phyloP scores from a whole-genome alignment of 495 filamentous ascomycete genomes.

The Pseudevernia furfuracea region DNA sequence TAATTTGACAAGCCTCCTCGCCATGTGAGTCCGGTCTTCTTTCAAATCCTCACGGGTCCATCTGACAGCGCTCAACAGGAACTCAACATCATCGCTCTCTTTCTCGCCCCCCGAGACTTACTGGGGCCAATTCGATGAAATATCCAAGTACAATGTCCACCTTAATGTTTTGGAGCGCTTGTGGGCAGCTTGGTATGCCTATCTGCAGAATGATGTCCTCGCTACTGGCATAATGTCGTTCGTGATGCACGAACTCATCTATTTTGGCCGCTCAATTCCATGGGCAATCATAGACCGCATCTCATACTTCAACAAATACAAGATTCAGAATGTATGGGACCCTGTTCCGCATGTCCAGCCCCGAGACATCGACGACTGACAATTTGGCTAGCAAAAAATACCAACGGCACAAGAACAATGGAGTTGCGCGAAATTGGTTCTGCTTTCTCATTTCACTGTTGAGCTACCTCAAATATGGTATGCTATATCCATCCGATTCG shows the following conservation, averaged over 20 bases:
- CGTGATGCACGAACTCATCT: conserved; percentile 85
- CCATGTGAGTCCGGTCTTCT: background rate
- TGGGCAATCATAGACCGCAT: conserved; percentile 91
- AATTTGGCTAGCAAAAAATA: conserved; percentile 63
- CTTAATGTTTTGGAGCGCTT: conserved; percentile 76
- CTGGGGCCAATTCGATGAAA: conserved; percentile 76
- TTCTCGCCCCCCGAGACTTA: conserved; percentile 54
- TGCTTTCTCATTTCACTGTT: conserved; percentile 91
- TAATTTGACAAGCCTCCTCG: background rate
- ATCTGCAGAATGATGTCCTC: conserved; percentile 94
- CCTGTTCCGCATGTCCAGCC: background rate
- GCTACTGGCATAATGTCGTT: conserved; percentile 97
- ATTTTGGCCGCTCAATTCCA: conserved; percentile 86
- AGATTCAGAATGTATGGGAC: conserved; percentile 69
- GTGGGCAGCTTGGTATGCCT: conserved; percentile 97
- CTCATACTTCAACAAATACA: conserved; percentile 82
- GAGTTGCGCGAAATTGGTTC: conserved; percentile 84
- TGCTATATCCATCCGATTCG: conserved; percentile 14
- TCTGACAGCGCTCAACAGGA: conserved; percentile 35
- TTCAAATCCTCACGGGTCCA: background rate
- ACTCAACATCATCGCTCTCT: conserved; percentile 46
- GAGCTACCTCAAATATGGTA: conserved; percentile 96
- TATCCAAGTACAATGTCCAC: conserved; percentile 78
- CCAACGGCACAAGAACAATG: conserved; percentile 87
- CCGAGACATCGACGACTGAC: background rate